Base-by-base conservation (phyloP, 495 filamentous ascomycete genomes). In the Physcia stellaris region DNA sequence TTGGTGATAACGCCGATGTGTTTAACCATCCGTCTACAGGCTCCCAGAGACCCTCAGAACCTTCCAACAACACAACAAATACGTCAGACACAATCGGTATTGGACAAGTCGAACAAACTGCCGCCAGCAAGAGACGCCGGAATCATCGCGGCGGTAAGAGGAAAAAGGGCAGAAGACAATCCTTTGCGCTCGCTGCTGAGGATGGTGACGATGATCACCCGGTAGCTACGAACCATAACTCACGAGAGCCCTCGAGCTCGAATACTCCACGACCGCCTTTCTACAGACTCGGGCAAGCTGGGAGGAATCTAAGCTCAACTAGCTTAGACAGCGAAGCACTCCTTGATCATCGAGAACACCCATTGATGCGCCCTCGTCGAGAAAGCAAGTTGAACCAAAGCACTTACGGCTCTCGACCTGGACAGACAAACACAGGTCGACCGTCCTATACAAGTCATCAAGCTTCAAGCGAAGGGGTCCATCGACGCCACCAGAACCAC, bases 251-350 rank as follows among this genome's bases (percentile, higher is more conserved):
- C 24, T 60, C 54, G 21, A 51, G 15, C 12, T 28, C 49, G 10
- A 32, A 43, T 55, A 32, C 46, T 41, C 34, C 53, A 34, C 37
- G 56, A 44, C 41, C 57, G 41, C 56, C 66, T 17, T 77, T 81
- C 48, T 86, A 83, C 51, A 58, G 67, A 22, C 52, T 77, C 30
- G 59, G 63, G 10, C 54, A 57, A 35, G 40, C 43, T 15, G 63
- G 61, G 13, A 48, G 56, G 4, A 81, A 78, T 52, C 37, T 77
- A 43, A 93, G 85, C 55, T 77, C 66, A 52, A 84, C 82, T 4
- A 92, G 85, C 51, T 59, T 93, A 37, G 85, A 87, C 39, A 88
- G 82, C 51, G 73, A 85, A 48, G 75, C 72, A 3, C 63, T 92
- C 32, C 58, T 92, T 30, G 85, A 92, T 52, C 85, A 93, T 47